Evolutionary conservation across 2,329 filamentous ascomycete genomes (phyloP).

Genomic region (Pseudonectria buxi): DNA sequence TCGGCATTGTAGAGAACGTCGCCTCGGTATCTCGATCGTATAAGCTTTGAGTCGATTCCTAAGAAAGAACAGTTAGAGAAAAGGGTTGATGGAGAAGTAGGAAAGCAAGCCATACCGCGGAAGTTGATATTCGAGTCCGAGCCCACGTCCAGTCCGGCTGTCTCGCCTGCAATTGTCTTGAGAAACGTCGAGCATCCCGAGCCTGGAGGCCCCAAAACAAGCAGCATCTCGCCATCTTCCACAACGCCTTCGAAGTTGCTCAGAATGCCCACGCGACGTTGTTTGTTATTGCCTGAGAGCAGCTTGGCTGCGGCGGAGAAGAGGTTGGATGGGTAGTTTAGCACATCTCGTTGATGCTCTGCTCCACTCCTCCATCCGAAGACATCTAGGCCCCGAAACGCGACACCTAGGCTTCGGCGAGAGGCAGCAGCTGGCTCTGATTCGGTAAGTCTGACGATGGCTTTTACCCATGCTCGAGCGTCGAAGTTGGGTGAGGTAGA

Average conservation of each 20-base stretch:
- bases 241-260: slow-evolving; percentile 23
- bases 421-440: slow-evolving; percentile 18
- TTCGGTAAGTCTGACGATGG: slow-evolving; percentile 19
- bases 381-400: slow-evolving; percentile 20
- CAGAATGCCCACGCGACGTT: slow-evolving; percentile 19
- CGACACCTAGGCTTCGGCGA: slow-evolving; percentile 19
- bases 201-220: slow-evolving; percentile 45
- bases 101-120: slow-evolving; percentile 29
- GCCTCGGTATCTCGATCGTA: slow-evolving; percentile 40
- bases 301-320: neutral
- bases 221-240: slow-evolving; percentile 22
- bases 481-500: slow-evolving; percentile 21
- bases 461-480: slow-evolving; percentile 19
- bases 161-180: slow-evolving; percentile 49
- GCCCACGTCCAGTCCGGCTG: slow-evolving; percentile 29
- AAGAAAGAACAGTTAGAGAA: neutral
- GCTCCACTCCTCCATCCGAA: slow-evolving; percentile 21
- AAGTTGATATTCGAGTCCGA: slow-evolving; percentile 39
- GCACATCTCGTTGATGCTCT: slow-evolving; percentile 17
- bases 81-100: neutral
- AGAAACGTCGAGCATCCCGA: slow-evolving; percentile 51
- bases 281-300: slow-evolving; percentile 1
- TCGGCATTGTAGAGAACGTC: slow-evolving; percentile 61
- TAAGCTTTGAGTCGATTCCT: slow-evolving; percentile 26
- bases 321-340: slow-evolving; percentile 15